Percentiles rank a stretch among this genome's conserved stretches.
phyloP scores from a whole-genome alignment of 2,329 filamentous ascomycete species.

The Fusarium drepaniforme region DNA sequence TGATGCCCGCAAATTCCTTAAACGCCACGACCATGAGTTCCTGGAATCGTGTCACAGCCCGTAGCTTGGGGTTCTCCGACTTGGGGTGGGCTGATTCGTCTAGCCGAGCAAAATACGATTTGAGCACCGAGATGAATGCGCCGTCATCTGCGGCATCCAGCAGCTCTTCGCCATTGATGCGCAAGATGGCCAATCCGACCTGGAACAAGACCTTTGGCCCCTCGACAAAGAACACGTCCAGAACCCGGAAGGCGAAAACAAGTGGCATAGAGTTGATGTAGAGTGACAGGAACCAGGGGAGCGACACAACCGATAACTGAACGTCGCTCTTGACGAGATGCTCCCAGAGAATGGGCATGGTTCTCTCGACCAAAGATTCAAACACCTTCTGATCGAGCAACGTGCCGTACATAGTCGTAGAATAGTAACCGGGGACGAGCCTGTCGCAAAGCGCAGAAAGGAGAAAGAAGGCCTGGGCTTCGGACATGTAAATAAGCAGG shows the following conservation, averaged over 20 bases:
- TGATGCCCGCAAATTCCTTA: constrained; percentile 97
- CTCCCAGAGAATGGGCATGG: constrained; percentile 98
- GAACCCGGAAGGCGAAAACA: constrained; percentile 94
- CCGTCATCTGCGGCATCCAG: constrained; percentile 94
- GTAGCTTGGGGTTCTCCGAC: constrained; percentile 93
- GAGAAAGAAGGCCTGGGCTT: constrained; percentile 94
- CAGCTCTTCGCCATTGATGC: constrained; percentile 96
- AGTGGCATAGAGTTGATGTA: constrained; percentile 99
- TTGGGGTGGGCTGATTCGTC: constrained; percentile 97
- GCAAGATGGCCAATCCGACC: constrained; percentile 93
- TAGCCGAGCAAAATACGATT: constrained; percentile 91
- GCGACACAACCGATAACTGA: constrained; percentile 94
- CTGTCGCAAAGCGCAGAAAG: constrained; percentile 93
- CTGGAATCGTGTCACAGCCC: constrained; percentile 95
- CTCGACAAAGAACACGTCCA: constrained; percentile 98
- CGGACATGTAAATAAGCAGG: constrained; percentile 98
- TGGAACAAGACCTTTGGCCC: constrained; percentile 98
- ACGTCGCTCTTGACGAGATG: constrained; percentile 98
- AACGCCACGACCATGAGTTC: constrained; percentile 99
- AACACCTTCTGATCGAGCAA: constrained; percentile 97
- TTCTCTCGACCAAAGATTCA: constrained; percentile 97
- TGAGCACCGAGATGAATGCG: constrained; percentile 95
- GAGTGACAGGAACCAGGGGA: constrained; percentile 97
- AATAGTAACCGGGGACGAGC: constrained; percentile 95
- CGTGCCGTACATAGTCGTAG: constrained; percentile 98